Percentiles rank a stretch among this genome's conserved stretches.
Evolutionary conservation across 495 filamentous ascomycete genomes (phyloP).

Genomic region (Aspergillus nanangensis): DNA sequence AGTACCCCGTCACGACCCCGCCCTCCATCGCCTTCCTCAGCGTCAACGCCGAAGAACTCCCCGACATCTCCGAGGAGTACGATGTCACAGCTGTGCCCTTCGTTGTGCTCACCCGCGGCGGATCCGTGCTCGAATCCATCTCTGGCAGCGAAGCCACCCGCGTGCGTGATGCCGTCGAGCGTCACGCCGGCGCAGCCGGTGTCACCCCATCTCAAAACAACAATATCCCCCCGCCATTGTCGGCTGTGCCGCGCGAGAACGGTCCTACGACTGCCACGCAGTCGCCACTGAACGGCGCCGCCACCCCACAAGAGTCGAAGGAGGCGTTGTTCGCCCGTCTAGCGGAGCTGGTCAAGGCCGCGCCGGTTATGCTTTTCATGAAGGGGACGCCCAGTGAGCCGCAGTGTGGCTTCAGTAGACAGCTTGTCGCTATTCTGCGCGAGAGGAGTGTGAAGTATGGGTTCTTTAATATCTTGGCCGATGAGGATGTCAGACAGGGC

Average conservation of each 20-base stretch:
- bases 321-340: slow-evolving; percentile 77
- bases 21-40: slow-evolving; percentile 73
- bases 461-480: slow-evolving; percentile 97
- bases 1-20: slow-evolving; percentile 65
- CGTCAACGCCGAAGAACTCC: slow-evolving; percentile 85
- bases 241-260: slow-evolving; percentile 40
- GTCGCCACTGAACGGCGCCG: slow-evolving; percentile 19
- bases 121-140: slow-evolving; percentile 69
- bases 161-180: slow-evolving; percentile 79
- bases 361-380: slow-evolving; percentile 94
- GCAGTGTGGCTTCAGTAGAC: slow-evolving; percentile 92
- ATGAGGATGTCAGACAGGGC: slow-evolving; percentile 95
- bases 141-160: slow-evolving; percentile 82
- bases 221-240: slow-evolving; percentile 49
- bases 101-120: slow-evolving; percentile 72
- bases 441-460: slow-evolving; percentile 91
- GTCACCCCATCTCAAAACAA: slow-evolving; percentile 25
- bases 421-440: slow-evolving; percentile 78
- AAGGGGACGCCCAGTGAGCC: slow-evolving; percentile 80
- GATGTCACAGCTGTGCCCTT: slow-evolving; percentile 92
- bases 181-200: slow-evolving; percentile 50
- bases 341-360: slow-evolving; percentile 79
- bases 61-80: slow-evolving; percentile 82
- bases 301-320: slow-evolving; percentile 56
- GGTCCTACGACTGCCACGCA: slow-evolving; percentile 32